Percentiles rank a stretch among this genome's conserved stretches.
Conservation (phyloP, 164 flowering plant species). For the Tetracentron sinense region DNA sequence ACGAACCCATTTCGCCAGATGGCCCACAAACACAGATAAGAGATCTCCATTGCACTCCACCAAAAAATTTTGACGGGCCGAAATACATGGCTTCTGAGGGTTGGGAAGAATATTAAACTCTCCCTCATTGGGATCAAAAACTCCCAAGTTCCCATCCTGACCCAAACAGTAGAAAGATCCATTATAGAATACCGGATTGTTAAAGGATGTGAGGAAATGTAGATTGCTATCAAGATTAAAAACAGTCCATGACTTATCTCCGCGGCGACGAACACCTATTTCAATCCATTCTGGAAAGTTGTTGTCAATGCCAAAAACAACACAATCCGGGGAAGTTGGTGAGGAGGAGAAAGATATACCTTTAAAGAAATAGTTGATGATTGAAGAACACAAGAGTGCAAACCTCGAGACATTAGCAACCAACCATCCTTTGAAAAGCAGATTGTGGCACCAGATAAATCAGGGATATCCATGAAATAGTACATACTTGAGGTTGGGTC, state of each 20-base stretch:
- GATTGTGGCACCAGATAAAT: neutral
- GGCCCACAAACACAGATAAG: no score
- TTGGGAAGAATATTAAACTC: no score
- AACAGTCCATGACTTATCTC: neutral
- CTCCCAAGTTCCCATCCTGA: neutral
- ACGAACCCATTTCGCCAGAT: no score
- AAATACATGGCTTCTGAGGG: no score
- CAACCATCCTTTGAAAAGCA: no score
- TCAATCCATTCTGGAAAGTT: neutral
- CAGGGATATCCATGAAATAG: neutral
- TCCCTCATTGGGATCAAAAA: neutral
- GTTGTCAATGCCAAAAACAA: neutral
- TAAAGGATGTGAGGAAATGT: neutral
- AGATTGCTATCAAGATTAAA: neutral
- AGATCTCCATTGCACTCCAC: no score
- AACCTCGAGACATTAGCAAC: constrained; percentile 9
- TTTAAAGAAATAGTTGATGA: neutral
- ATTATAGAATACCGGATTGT: neutral
- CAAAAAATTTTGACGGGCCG: no score
- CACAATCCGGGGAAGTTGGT: constrained; percentile 5
- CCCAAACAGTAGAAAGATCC: neutral
- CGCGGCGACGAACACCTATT: neutral
- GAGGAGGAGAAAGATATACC: constrained; percentile 1
- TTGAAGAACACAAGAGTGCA: neutral
- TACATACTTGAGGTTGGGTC: neutral